Base-by-base conservation (phyloP, 306 rosid species). In the Spatholobus suberectus region DNA sequence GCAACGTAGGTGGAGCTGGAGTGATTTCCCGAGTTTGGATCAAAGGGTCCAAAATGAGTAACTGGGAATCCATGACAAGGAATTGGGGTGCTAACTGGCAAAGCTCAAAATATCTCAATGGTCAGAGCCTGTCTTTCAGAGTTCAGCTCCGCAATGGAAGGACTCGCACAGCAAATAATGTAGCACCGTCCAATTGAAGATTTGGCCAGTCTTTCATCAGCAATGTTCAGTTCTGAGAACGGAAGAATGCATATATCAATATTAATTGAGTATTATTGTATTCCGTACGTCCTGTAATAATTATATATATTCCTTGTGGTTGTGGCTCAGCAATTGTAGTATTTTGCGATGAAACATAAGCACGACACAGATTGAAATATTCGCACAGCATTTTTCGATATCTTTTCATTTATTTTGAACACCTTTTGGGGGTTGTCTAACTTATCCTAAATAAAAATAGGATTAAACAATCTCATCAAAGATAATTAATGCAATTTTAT, bases 31-130 rank as follows among this genome's bases (percentile, higher is more conserved):
- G 32, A 3, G 90, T 90, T 66, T 90, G 91, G 94, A 67, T 90
- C 76, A 81, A 83, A 88, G 91, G 90, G 49, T 88, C 89, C 5
- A 88, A 76, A 70, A 70, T 81, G 75, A 83, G 1, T 14, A 81
- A 40, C 7, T 88, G 91, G 91, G 90, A 86, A 81, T 0, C 83
- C 51, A 90, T 90, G 91, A 75, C 91, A 68, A 82, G 90, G 82
- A 86, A 83, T 38, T 86, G 94, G 94, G 91, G 91, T 6, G 70
- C 58, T 23, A 90, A 90, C 23, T 88, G 94, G 94, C 91, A 83
- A 47, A 90, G 91, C 84, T 73, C 52, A 6, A 77, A 76, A 59
- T 88, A 82, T 85, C 84, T 81, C 12, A 90, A 90, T 10, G 91
- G 90, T 74, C 94, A 88, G 63, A 84, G 88, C 76, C 47, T 90